Evolutionary conservation across 106 monocot species (phyloP).

Genomic region (Narthecium ossifragum): DNA sequence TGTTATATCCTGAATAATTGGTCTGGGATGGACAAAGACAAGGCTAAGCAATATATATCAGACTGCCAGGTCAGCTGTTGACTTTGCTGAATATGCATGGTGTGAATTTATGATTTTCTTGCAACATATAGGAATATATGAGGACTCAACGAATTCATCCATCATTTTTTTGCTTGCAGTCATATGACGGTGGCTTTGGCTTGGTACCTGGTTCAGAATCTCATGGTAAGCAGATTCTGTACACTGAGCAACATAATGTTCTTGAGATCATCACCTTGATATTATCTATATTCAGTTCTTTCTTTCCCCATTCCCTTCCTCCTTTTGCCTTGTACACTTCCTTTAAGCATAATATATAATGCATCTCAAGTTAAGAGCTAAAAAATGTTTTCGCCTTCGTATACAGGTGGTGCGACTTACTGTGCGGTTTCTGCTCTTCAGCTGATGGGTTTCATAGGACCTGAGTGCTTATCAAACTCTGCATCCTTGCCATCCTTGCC

Average conservation of each 20-base stretch:
- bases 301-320: no score
- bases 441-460: conserved; percentile 73
- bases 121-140: no score
- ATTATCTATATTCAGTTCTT: no score
- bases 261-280: no score
- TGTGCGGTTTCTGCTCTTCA: conserved; percentile 90
- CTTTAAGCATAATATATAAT: conserved; percentile 8
- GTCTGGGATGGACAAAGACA: conserved; percentile 78
- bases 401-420: conserved; percentile 88
- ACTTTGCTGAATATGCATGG: no score
- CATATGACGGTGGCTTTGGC: conserved; percentile 99
- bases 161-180: conserved; percentile 44
- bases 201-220: conserved; percentile 93
- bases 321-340: not conserved
- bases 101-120: no score
- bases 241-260: no score
- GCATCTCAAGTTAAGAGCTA: no score
- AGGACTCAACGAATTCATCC: not conserved
- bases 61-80: conserved; percentile 64
- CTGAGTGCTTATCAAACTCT: conserved; percentile 17
- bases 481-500: conserved; percentile 11
- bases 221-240: conserved; percentile 68
- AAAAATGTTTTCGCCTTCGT: conserved; percentile 52
- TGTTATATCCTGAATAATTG: conserved; percentile 76
- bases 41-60: conserved; percentile 71